Base-by-base conservation (phyloP, 768 basidiomycete species). In the Arthromyces matolae region DNA sequence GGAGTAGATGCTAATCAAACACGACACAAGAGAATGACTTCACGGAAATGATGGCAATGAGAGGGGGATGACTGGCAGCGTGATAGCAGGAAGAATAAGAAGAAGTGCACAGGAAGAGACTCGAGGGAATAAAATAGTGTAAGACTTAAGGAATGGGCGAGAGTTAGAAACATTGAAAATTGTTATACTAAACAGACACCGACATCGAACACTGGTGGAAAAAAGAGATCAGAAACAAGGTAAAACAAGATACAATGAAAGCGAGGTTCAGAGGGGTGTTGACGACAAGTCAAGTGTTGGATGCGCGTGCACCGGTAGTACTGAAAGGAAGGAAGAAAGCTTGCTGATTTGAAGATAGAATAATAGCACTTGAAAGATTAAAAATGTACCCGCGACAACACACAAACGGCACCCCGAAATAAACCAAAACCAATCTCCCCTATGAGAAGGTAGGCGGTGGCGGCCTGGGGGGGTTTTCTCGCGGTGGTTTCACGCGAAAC, bases 401-500 rank as follows among this genome's bases (percentile, higher is more conserved):
- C 45, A 19, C 31, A 34, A 24, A 16, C 20, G 23, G 35, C 55
- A 42, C 42, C 40, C 47, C 28, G 19, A 49, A 48, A 20, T 41
- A 31, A 55, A 51, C 50, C 54, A 42, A 51, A 42, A 36, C 33
- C 32, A 39, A 28, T 29, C 34, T 43, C n/a, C n/a, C 47, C 44
- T 59, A 59, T 42, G 60, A 61, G n/a, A 55, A 57, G 22, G 52
- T 42, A 16, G 62, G 49, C 42, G 63, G 58, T 40, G 64, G 58
- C 28, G 60, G 60, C 52, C 61, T 58, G 14, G 62, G 54, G 14
- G 57, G 51, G 51, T 54, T 61, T 25, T 71, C 82, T 62, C 80
- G 75, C 23, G 80, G 86, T 6, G 83, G 84, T 59, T 86, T 89
- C 50, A 92, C 79, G 49, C 89, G 81, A 73, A 92, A 89, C 64